A percentile compares a stretch with the other conserved stretches of the same genome.
phyloP scores from a whole-genome alignment of 352 stramenopile genomes.

The Pythium inflatum region DNA sequence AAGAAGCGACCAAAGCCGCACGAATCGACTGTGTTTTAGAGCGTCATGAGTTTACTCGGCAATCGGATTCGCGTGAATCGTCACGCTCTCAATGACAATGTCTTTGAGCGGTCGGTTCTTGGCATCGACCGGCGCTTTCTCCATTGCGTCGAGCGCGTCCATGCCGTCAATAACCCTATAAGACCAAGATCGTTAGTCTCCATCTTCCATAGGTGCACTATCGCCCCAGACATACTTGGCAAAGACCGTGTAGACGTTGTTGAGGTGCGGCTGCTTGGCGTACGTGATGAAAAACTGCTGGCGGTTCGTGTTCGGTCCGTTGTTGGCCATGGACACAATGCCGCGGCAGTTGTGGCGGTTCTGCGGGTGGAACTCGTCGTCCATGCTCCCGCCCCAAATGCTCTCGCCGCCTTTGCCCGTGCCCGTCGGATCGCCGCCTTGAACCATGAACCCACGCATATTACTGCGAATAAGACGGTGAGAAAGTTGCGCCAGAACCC shows the following conservation, averaged over 20 bases:
- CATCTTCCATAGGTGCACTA: not conserved
- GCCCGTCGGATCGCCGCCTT: conserved; percentile 90
- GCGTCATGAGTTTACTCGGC: conserved; percentile 45
- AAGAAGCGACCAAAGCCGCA: too few species aligned
- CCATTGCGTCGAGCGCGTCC: conserved; percentile 96
- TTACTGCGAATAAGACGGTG: conserved; percentile 69
- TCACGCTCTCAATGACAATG: conserved; percentile 87
- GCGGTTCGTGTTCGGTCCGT: conserved; percentile 91
- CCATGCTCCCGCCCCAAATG: conserved; percentile 89
- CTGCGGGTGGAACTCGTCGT: conserved; percentile 92
- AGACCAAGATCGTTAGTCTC: too few species aligned
- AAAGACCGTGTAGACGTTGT: conserved; percentile 98
- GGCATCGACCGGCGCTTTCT: conserved; percentile 92
- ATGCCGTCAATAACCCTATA: conserved; percentile 94
- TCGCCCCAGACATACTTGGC: conserved; percentile 73
- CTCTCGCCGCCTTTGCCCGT: conserved; percentile 91
- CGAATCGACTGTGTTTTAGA: too few species aligned
- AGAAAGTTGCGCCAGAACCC: not conserved
- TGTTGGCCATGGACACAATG: conserved; percentile 94
- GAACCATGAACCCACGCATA: conserved; percentile 90
- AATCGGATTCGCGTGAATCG: conserved; percentile 94
- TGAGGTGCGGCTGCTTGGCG: conserved; percentile 95
- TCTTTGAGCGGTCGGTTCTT: conserved; percentile 91
- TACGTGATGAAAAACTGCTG: conserved; percentile 99
- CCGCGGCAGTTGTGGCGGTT: conserved; percentile 89